Conservation (phyloP, 2,329 filamentous ascomycete species). For the Eurotiales sp. region DNA sequence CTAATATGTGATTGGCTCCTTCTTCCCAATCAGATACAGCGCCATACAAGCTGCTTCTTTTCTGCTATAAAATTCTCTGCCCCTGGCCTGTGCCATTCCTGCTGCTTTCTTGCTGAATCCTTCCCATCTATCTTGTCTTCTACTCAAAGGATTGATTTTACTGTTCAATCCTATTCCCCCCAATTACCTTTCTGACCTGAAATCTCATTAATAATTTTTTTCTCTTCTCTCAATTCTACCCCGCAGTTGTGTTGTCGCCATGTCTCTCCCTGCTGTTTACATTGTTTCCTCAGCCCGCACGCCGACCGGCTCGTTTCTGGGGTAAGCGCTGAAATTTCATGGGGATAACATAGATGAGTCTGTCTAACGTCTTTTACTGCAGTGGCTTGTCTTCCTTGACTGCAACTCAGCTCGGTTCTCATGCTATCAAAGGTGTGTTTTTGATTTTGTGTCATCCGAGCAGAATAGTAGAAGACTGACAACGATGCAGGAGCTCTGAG, state of each 20-base stretch:
- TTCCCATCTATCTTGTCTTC: neutral
- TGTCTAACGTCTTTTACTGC: constrained; percentile 13
- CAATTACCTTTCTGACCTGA: neutral
- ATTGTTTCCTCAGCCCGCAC: constrained; percentile 91
- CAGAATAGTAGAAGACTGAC: neutral
- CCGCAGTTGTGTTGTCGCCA: constrained; percentile 33
- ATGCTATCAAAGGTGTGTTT: constrained; percentile 83
- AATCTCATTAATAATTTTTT: neutral
- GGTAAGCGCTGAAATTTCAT: constrained; percentile 53
- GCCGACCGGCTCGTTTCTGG: constrained; percentile 89
- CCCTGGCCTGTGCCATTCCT: neutral
- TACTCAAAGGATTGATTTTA: neutral
- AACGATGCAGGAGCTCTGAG: constrained; percentile 64
- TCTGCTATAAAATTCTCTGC: neutral
- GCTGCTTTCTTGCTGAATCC: no score
- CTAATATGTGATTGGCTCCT: neutral
- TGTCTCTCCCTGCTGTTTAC: constrained; percentile 87
- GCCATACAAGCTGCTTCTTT: neutral
- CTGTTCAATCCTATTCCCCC: neutral
- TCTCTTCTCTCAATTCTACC: constrained; percentile 4
- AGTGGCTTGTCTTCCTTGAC: constrained; percentile 85
- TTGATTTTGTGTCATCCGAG: neutral
- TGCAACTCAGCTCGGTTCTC: constrained; percentile 80
- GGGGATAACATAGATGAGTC: neutral
- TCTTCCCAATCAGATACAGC: neutral